phyloP scores from a whole-genome alignment of 1,284 basidiomycete genomes.

The Apiotrichum gracile region DNA sequence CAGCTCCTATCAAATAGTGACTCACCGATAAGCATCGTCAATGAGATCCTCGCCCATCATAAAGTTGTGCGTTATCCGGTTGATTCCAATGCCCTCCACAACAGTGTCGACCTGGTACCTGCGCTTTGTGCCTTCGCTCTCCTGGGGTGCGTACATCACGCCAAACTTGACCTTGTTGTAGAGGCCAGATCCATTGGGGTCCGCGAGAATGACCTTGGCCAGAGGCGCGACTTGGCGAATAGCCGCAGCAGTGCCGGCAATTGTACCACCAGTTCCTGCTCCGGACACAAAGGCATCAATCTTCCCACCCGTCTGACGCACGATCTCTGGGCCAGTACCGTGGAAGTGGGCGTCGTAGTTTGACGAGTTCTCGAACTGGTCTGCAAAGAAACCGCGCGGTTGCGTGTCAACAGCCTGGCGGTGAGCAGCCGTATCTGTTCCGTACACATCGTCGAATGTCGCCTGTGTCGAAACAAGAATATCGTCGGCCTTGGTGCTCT shows the following conservation, averaged over 20 bases:
- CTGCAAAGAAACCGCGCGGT: conserved; percentile 62
- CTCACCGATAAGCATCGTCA: conserved; percentile 78
- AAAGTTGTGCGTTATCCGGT: conserved; percentile 67
- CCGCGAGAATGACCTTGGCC: conserved; percentile 70
- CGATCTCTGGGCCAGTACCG: conserved; percentile 92
- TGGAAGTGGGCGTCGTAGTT: conserved; percentile 86
- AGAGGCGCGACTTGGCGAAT: conserved; percentile 54
- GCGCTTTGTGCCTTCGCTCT: conserved; percentile 90
- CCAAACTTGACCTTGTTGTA: conserved; percentile 92
- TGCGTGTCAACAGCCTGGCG: conserved; percentile 21
- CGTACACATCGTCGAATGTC: conserved; percentile 46
- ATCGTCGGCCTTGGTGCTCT: conserved; percentile 26
- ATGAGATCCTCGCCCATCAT: conserved; percentile 71
- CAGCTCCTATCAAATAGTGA: not conserved
- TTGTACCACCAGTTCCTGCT: conserved; percentile 91
- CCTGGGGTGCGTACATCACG: conserved; percentile 87
- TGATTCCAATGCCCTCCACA: conserved; percentile 62
- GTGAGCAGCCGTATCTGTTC: not conserved
- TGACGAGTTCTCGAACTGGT: conserved; percentile 91
- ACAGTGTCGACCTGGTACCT: conserved; percentile 75
- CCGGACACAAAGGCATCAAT: conserved; percentile 89
- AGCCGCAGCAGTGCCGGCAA: conserved; percentile 76
- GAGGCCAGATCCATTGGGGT: conserved; percentile 86
- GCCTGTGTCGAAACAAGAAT: conserved; percentile 56
- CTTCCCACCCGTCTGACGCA: conserved; percentile 79